phyloP scores from a whole-genome alignment of 257 asterid genomes.

The Gardenia jasminoides region DNA sequence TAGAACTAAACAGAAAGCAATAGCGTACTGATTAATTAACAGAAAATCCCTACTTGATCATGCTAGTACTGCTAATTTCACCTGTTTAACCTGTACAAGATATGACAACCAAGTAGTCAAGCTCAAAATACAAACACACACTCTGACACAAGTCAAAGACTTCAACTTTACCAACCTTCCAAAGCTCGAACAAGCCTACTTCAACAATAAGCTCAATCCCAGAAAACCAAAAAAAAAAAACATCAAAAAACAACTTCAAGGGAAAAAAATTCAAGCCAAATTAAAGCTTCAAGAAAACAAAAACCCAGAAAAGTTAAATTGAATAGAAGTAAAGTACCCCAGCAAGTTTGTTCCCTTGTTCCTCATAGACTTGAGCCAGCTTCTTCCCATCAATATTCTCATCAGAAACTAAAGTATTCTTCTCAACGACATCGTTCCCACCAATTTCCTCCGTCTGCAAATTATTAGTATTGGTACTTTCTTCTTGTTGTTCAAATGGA shows the following conservation, averaged over 20 bases:
- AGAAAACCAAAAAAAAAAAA: conserved; percentile 1
- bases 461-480: background rate
- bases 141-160: background rate
- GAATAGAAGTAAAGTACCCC: conserved; percentile 47
- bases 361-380: conserved; percentile 53
- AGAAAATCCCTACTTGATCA: background rate
- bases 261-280: background rate
- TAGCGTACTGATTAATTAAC: background rate
- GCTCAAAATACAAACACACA: background rate
- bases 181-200: background rate
- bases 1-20: no score
- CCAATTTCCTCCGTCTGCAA: conserved; percentile 7
- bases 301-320: background rate
- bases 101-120: background rate
- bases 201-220: background rate
- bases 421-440: conserved; percentile 14
- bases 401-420: conserved; percentile 18
- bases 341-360: conserved; percentile 74
- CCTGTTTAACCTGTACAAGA: background rate
- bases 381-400: conserved; percentile 27
- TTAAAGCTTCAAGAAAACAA: background rate
- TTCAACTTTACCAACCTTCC: background rate
- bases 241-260: background rate
- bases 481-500: conserved; percentile 53
- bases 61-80: background rate